These are phyloP conservation scores for Trametes elegans DNA, from an alignment of 768 basidiomycete genomes.

Conservation along the genomic window DNA sequence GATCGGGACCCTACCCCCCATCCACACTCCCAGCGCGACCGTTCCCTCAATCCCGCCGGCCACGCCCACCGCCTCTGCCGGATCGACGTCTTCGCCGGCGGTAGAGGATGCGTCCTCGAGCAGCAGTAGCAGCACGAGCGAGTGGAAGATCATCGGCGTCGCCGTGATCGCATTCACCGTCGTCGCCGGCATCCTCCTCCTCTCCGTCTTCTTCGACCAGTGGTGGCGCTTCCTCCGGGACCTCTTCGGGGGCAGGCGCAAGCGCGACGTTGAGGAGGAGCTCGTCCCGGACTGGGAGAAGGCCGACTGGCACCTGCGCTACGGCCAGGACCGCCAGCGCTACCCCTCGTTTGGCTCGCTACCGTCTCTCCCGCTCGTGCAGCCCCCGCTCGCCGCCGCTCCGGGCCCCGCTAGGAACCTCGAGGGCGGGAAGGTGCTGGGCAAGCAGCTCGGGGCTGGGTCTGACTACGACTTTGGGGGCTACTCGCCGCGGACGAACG, in stretches of 20 bases:
- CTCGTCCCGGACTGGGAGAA: constrained; percentile 65
- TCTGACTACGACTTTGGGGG: background rate
- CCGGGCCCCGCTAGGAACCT: background rate
- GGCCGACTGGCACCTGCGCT: constrained; percentile 52
- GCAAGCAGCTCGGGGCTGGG: background rate
- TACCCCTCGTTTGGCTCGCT: constrained; percentile 31
- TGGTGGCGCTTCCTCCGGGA: constrained; percentile 63
- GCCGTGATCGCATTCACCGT: constrained; percentile 60
- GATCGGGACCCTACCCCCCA: constrained; percentile 7
- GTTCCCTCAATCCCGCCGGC: background rate
- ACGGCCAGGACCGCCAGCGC: constrained; percentile 24
- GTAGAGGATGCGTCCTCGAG: background rate
- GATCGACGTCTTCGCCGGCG: background rate
- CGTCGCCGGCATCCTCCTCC: constrained; percentile 52
- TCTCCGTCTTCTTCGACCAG: constrained; percentile 67
- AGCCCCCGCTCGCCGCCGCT: constrained; percentile 3
- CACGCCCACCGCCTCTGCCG: background rate
- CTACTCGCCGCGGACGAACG: background rate
- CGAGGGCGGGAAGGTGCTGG: background rate
- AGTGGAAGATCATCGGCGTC: constrained; percentile 73
- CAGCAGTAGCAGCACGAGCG: constrained; percentile 41
- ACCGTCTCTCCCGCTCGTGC: constrained; percentile 11
- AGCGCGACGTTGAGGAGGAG: constrained; percentile 43
- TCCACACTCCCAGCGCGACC: background rate
- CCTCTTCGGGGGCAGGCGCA: constrained; percentile 38